Base-by-base conservation (phyloP, 2,329 filamentous ascomycete species). In the Trichoderma citrinoviride region DNA sequence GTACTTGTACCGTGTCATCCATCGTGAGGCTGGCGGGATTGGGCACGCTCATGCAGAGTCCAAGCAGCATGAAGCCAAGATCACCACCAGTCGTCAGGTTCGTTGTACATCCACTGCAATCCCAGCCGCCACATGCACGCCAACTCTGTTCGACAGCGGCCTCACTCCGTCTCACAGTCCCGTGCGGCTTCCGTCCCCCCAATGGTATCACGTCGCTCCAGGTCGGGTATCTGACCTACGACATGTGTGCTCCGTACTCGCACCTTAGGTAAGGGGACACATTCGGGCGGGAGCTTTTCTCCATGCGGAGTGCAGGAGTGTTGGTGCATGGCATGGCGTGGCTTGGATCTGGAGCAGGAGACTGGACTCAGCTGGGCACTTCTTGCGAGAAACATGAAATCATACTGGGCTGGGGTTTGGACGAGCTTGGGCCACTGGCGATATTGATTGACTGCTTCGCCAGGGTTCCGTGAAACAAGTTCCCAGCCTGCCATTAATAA, bases 211-310 rank as follows among this genome's bases (percentile, higher is more conserved):
- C 47, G 47, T 27, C 47, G 57, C 57, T 37, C 43, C 12, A 52
- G n/a, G 47, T 61, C 57, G 57, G 57, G 47, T 53, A 61, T 61
- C 57, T 61, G 57, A 61, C 52, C 47, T 61, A n/a, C 52, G 8
- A 37, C 33, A 37, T 8, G 43, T 43, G 40, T 27, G 17, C 19
- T 41, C 33, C 33, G 21, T 41, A 14, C 50, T 41, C 25, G 33
- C 33, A 37, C 14, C 33, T 14, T 3, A 33, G 29, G 2, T 33
- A 44, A 19, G 8, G 8, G 19, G 43, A 19, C 17, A 44, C 43
- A 44, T 29, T 29, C 41, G n/a, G 47, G 5, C 21, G 29, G 21
- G 46, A 3, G 21, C 19, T 37, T 52, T 61, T 52, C 57, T 61
- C 47, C 57, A 61, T 43, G 57, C 57, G 57, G 57, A 61, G 57